Evolutionary conservation across 1,284 basidiomycete genomes (phyloP), one percentile per base, ranked within the genome.

Genomic region (Taiwanofungus camphoratus): DNA sequence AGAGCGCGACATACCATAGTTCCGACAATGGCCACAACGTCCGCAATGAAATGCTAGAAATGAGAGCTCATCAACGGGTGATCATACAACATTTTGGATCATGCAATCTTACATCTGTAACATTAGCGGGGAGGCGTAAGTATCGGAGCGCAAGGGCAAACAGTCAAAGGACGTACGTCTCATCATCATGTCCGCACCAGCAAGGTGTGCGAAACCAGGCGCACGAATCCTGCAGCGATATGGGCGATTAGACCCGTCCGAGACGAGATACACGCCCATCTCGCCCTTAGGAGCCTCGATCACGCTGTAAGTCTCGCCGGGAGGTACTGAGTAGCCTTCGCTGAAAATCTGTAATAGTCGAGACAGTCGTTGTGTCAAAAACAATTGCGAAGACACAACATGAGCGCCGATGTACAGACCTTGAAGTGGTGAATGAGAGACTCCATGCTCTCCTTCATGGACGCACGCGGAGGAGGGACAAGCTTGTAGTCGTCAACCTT

Each of bases 361-460:
- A 51, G 2, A 34, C 21, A 35, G 33, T n/a, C n/a, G 29, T 13
- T 40, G 37, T 27, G 12, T 56, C 39, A 34, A 24, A 26, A 19
- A 12, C n/a, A 23, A 12, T 38, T 19, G 22, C 62, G 57, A 12
- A 38, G 36, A 48, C 36, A 37, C 16, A 15, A 19, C 19, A 22
- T 30, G 12, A 20, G 30, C 7, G 57, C 61, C 19, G n/a, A n/a
- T n/a, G n/a, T n/a, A n/a, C n/a, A n/a, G 50, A 77, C 86, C 76
- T 98, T 98, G 74, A 99, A 99, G 73, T 99, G 95, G 67, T 98
- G 94, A 58, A 98, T 97, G 52, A 97, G 77, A 11, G 87, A 83
- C 69, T 97, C 92, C 94, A 98, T 98, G 66, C 83, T 91, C 74
- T 99, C 95, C 72, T 99, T 99, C 96, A 99, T 99, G 39, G 83